Conservation (phyloP, 2,329 filamentous ascomycete genomes). For the Tricladium varicosporioides region DNA sequence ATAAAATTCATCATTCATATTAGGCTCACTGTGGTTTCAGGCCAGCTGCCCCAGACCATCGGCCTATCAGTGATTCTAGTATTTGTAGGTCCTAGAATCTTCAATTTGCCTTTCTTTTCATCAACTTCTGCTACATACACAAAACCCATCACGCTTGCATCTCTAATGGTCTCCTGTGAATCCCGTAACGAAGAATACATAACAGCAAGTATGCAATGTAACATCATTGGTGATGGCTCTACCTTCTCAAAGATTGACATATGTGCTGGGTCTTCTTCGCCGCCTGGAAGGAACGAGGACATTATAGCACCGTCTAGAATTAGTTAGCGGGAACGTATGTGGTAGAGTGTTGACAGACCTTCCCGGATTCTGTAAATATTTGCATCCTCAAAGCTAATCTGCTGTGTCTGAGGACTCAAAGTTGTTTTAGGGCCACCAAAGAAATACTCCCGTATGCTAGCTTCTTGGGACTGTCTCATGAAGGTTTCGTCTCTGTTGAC, state of each 20-base stretch:
- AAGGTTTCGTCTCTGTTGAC: constrained; percentile 72
- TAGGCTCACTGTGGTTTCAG: constrained; percentile 67
- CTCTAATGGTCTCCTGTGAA: constrained; percentile 67
- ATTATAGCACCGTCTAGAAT: constrained; percentile 27
- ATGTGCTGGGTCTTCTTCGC: constrained; percentile 27
- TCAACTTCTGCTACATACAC: constrained; percentile 92
- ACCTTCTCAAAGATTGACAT: constrained; percentile 57
- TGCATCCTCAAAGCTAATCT: constrained; percentile 73
- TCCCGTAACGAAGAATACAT: constrained; percentile 74
- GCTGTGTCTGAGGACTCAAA: constrained; percentile 83
- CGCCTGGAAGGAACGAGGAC: constrained; percentile 35
- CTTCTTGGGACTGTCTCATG: constrained; percentile 70
- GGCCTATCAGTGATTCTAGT: constrained; percentile 77
- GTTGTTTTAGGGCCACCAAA: constrained; percentile 78
- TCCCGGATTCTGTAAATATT: constrained; percentile 70
- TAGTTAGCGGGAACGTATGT: constrained; percentile 9
- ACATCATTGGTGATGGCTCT: constrained; percentile 64
- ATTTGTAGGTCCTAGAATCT: constrained; percentile 79
- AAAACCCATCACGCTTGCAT: constrained; percentile 86
- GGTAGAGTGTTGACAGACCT: constrained; percentile 41
- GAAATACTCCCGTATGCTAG: constrained; percentile 87
- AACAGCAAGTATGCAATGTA: constrained; percentile 81
- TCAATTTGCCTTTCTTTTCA: constrained; percentile 75
- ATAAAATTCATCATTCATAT: constrained; percentile 21
- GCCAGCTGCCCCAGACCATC: constrained; percentile 82